A percentile compares a stretch with the other conserved stretches of the same genome.
These are phyloP conservation scores for Penicillium sp. DNA, from an alignment of 2,329 filamentous ascomycete species.

Conservation along the genomic window DNA sequence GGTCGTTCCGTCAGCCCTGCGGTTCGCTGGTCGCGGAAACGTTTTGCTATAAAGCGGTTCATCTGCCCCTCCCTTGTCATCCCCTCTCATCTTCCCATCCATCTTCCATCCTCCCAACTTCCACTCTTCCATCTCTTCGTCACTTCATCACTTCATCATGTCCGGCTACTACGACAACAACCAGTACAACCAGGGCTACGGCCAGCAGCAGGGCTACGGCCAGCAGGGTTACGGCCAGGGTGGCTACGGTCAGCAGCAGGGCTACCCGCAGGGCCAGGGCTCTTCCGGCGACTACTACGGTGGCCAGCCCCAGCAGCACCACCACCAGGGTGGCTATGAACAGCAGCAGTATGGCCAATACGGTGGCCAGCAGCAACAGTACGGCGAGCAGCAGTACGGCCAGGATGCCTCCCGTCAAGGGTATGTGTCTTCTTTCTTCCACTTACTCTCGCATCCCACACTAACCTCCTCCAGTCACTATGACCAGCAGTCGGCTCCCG, in stretches of 20 bases:
- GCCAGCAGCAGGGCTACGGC: constrained; percentile 24
- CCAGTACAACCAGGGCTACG: constrained; percentile 27
- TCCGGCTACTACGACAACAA: constrained; percentile 31
- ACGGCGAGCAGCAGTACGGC: constrained; percentile 27
- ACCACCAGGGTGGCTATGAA: constrained; percentile 18
- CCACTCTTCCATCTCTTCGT: constrained; percentile 8
- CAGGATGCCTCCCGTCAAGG: constrained; percentile 32
- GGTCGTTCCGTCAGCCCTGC: constrained; percentile 22
- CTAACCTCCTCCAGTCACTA: constrained; percentile 24
- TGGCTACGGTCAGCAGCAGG: constrained; percentile 10
- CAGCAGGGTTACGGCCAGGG: constrained; percentile 6
- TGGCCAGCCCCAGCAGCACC: constrained; percentile 22
- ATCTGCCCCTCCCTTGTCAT: constrained; percentile 1
- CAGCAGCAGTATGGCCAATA: constrained; percentile 25
- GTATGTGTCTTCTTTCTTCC: constrained; percentile 19
- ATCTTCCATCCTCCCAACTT: constrained; percentile 1
- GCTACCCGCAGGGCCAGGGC: constrained; percentile 12
- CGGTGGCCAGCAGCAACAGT: constrained; percentile 19
- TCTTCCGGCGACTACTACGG: constrained; percentile 22
- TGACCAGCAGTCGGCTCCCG: constrained; percentile 31
- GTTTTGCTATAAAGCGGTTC: constrained; percentile 1
- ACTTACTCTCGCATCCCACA: constrained; percentile 1
- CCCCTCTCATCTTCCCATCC: constrained; percentile 4
- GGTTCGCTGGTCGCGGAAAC: too few relatives aligned
- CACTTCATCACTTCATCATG: constrained; percentile 15